Evolutionary conservation across 352 stramenopile genomes (phyloP).

Genomic region (Pythium scleroteichum): DNA sequence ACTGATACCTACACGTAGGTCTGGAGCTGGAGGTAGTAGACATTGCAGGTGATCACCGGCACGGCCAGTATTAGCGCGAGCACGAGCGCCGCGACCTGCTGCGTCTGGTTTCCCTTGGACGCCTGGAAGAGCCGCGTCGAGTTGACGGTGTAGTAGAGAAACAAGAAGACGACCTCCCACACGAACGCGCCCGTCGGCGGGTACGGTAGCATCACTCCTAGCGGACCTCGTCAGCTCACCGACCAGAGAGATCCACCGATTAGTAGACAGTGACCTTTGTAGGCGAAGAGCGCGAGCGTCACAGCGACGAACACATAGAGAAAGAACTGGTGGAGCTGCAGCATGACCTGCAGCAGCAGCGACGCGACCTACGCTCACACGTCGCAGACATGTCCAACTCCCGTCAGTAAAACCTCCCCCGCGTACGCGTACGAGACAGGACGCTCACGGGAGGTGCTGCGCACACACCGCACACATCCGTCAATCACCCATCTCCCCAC

Average conservation of each 20-base stretch:
- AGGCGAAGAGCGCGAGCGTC: constrained; percentile 57
- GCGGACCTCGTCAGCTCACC: not conserved
- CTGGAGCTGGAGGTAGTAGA: constrained; percentile 76
- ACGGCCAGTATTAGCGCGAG: constrained; percentile 54
- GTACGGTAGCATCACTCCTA: constrained; percentile 53
- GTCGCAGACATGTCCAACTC: too few species aligned
- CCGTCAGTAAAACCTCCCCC: too few species aligned
- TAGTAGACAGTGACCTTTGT: constrained; percentile 59
- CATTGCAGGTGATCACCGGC: constrained; percentile 61
- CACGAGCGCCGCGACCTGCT: constrained; percentile 55
- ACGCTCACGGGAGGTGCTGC: too few species aligned
- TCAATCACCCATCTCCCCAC: too few species aligned
- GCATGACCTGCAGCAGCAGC: constrained; percentile 64
- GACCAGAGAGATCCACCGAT: not conserved
- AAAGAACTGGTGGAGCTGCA: constrained; percentile 72
- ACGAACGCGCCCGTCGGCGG: constrained; percentile 48
- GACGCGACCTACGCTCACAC: constrained; percentile 37
- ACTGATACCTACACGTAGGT: constrained; percentile 59
- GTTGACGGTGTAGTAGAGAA: constrained; percentile 63
- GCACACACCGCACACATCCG: too few species aligned
- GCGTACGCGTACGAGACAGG: too few species aligned
- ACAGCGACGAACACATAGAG: constrained; percentile 57
- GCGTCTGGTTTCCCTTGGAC: constrained; percentile 85
- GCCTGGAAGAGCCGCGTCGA: constrained; percentile 69
- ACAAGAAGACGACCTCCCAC: constrained; percentile 63